These are phyloP conservation scores for Phaeoacremonium minimum DNA, from an alignment of 2,329 filamentous ascomycete species.

Conservation along the genomic window DNA sequence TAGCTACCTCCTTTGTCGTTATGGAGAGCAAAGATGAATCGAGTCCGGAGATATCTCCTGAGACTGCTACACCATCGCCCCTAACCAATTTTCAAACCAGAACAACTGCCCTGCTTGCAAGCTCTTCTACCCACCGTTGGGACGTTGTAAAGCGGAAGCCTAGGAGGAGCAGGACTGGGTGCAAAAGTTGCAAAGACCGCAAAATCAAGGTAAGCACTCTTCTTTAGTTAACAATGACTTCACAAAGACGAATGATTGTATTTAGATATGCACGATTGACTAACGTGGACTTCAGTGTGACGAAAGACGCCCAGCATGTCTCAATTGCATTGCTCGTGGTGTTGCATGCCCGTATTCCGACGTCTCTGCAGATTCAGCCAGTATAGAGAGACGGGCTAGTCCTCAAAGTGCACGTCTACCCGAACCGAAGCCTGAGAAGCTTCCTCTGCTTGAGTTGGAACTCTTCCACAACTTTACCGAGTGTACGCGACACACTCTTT, in stretches of 20 bases:
- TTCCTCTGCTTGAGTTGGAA: constrained; percentile 41
- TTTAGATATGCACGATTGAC: background rate
- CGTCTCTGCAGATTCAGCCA: background rate
- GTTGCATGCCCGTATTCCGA: constrained; percentile 30
- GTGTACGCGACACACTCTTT: constrained; percentile 42
- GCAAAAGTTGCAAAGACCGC: constrained; percentile 29
- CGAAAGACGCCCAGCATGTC: constrained; percentile 30
- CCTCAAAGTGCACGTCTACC: constrained; percentile 6
- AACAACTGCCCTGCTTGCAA: too few species aligned
- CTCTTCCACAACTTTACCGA: constrained; percentile 49
- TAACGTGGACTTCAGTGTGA: constrained; percentile 27
- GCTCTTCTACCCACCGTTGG: too few species aligned
- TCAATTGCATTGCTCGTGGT: constrained; percentile 33
- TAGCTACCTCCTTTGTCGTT: too few species aligned
- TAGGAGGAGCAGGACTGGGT: constrained; percentile 34
- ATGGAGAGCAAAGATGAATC: too few species aligned
- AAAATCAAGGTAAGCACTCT: constrained; percentile 30
- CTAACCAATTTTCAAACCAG: too few species aligned
- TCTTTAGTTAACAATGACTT: background rate
- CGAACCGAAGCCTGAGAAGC: constrained; percentile 8
- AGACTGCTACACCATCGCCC: too few species aligned
- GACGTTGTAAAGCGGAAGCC: too few species aligned
- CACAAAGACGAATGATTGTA: background rate
- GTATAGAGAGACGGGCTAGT: constrained; percentile 2
- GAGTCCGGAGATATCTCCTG: too few species aligned